A percentile compares a stretch with the other conserved stretches of the same genome.
phyloP scores from a whole-genome alignment of 768 basidiomycete genomes.

The Lactifluus hygrophoroides region DNA sequence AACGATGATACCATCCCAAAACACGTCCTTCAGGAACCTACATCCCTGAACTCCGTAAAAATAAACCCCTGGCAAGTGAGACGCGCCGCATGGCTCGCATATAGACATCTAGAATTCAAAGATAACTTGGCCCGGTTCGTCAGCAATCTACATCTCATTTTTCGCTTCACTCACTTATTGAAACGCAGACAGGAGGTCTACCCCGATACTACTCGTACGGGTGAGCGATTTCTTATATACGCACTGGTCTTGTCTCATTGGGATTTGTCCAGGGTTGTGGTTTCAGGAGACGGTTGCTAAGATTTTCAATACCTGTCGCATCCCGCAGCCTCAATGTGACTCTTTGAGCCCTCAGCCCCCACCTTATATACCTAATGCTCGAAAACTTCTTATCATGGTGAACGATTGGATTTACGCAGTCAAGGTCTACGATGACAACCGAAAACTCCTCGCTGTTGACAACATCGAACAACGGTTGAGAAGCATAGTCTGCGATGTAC shows the following conservation, averaged over 20 bases:
- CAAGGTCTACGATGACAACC: constrained; percentile 46
- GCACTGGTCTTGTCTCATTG: not conserved
- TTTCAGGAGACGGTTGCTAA: constrained; percentile 45
- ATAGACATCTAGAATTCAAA: constrained; percentile 68
- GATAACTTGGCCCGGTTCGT: constrained; percentile 53
- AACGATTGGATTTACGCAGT: constrained; percentile 77
- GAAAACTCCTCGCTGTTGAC: constrained; percentile 26
- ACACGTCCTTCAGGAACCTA: constrained; percentile 23
- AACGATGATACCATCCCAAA: constrained; percentile 62
- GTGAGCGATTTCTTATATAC: constrained; percentile 28
- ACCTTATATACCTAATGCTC: constrained; percentile 38
- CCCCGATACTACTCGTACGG: constrained; percentile 64
- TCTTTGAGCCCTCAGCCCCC: constrained; percentile 43
- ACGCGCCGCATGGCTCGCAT: constrained; percentile 73
- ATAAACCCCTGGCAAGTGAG: constrained; percentile 79
- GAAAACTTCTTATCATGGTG: constrained; percentile 58
- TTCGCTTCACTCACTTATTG: not conserved
- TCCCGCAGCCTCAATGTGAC: constrained; percentile 65
- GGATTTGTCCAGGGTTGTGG: constrained; percentile 45
- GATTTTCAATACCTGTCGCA: constrained; percentile 71
- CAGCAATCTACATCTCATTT: not conserved
- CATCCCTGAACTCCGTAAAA: constrained; percentile 22
- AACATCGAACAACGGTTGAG: constrained; percentile 40
- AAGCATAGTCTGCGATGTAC: constrained; percentile 49
- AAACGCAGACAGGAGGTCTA: constrained; percentile 53